A percentile compares a stretch with the other conserved stretches of the same genome.
These are phyloP conservation scores for Poa pratensis DNA, from an alignment of 176 grass and related monocot species.

Conservation along the genomic window DNA sequence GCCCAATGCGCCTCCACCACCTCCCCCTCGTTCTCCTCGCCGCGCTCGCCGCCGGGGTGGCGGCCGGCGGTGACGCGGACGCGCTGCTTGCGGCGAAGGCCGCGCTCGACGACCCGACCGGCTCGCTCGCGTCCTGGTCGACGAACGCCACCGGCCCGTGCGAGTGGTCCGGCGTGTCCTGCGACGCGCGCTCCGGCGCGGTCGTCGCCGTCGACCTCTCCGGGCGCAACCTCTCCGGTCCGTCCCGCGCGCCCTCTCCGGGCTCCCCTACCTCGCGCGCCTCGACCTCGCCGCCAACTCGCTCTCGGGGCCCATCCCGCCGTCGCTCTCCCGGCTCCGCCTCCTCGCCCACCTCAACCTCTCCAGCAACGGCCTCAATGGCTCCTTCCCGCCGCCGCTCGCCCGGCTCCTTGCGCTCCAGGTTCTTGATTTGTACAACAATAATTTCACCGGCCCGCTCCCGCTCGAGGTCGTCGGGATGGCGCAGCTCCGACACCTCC, in stretches of 20 bases:
- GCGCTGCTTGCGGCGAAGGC: constrained; percentile 70
- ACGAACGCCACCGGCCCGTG: constrained; percentile 26
- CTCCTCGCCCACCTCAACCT: constrained; percentile 76
- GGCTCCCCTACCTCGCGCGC: constrained; percentile 37
- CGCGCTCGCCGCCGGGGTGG: not conserved
- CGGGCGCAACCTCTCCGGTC: constrained; percentile 71
- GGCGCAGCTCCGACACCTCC: constrained; percentile 63
- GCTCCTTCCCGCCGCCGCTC: constrained; percentile 58
- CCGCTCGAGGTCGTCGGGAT: constrained; percentile 47
- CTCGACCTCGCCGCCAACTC: constrained; percentile 63
- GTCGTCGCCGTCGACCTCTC: constrained; percentile 77
- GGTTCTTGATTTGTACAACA: constrained; percentile 86
- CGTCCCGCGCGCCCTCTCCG: constrained; percentile 44
- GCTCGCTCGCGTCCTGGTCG: constrained; percentile 60
- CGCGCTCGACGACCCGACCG: constrained; percentile 54
- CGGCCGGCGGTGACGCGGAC: constrained; percentile 40
- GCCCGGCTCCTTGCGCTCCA: constrained; percentile 50
- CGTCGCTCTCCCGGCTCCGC: constrained; percentile 49
- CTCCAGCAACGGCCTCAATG: constrained; percentile 80
- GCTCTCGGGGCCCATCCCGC: constrained; percentile 52
- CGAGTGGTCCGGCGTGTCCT: constrained; percentile 61
- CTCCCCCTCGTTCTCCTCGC: constrained; percentile 20
- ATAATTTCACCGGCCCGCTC: constrained; percentile 72
- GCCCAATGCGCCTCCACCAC: constrained; percentile 19
- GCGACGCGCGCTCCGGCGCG: constrained; percentile 40